Conservation (phyloP, 768 basidiomycete species). For the Brasilioporus rufonigricans region DNA sequence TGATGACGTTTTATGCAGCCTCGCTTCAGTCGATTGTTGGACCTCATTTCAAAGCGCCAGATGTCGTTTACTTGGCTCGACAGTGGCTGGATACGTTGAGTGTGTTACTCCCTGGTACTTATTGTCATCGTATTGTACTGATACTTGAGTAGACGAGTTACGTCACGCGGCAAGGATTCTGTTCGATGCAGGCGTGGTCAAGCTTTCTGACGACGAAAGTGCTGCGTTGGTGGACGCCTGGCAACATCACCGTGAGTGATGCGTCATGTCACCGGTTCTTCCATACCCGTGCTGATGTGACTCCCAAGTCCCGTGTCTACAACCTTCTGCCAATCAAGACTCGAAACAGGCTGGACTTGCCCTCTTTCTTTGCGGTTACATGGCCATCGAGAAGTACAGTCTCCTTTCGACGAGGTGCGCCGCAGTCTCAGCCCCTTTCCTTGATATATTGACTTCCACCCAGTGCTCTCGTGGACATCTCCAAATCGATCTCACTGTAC, state of each 20-base stretch:
- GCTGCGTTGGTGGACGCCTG: conserved; percentile 55
- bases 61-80: conserved; percentile 66
- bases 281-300: conserved; percentile 7
- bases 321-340: conserved; percentile 59
- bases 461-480: conserved; percentile 80
- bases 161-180: conserved; percentile 73
- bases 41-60: conserved; percentile 59
- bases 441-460: neutral
- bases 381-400: conserved; percentile 78
- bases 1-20: conserved; percentile 78
- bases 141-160: conserved; percentile 53
- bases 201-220: conserved; percentile 67
- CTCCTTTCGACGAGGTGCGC: conserved; percentile 69
- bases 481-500: conserved; percentile 77
- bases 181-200: conserved; percentile 72
- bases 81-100: conserved; percentile 77
- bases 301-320: conserved; percentile 55
- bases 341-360: conserved; percentile 61
- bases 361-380: conserved; percentile 77
- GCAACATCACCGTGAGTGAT: conserved; percentile 58
- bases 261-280: neutral
- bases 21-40: conserved; percentile 66
- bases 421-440: neutral
- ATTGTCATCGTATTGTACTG: conserved; percentile 3
- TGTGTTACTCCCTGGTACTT: conserved; percentile 33